phyloP scores from a whole-genome alignment of 345 rosid species.

The Sapria himalayana region DNA sequence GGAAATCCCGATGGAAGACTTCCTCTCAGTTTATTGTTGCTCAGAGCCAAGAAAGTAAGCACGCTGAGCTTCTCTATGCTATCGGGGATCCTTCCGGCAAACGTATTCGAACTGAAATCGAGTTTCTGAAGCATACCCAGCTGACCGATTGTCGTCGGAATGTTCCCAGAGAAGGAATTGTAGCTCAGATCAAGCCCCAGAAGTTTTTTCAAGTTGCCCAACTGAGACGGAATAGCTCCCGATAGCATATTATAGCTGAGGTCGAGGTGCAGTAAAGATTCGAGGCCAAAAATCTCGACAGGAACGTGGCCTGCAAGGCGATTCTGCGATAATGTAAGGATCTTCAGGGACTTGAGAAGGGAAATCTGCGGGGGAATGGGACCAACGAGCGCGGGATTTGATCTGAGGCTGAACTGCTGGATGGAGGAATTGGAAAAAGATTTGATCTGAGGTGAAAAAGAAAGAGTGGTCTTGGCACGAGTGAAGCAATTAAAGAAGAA shows the following conservation, averaged over 20 bases:
- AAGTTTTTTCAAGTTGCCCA: conserved; percentile 43
- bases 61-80: conserved; percentile 30
- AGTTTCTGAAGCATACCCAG: conserved; percentile 64
- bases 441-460: conserved; percentile 17
- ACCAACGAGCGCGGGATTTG: conserved; percentile 61
- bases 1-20: conserved; percentile 32
- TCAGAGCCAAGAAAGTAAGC: conserved; percentile 50
- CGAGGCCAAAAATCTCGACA: conserved; percentile 16
- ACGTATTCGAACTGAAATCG: conserved; percentile 58
- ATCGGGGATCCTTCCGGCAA: conserved; percentile 35
- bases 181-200: conserved; percentile 66
- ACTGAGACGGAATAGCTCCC: conserved; percentile 34
- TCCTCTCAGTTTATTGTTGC: conserved; percentile 48
- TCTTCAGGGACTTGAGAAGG: conserved; percentile 32
- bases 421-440: conserved; percentile 39
- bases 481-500: conserved; percentile 73
- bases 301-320: conserved; percentile 45
- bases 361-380: conserved; percentile 49
- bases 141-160: conserved; percentile 43
- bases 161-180: conserved; percentile 31
- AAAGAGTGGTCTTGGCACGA: conserved; percentile 27
- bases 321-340: conserved; percentile 71
- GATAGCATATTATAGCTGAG: conserved; percentile 53
- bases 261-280: conserved; percentile 42
- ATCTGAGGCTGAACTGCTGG: conserved; percentile 61